Percentiles rank a stretch among this genome's conserved stretches.
phyloP scores from a whole-genome alignment of 306 rosid genomes.

The Mimosa bimucronata region DNA sequence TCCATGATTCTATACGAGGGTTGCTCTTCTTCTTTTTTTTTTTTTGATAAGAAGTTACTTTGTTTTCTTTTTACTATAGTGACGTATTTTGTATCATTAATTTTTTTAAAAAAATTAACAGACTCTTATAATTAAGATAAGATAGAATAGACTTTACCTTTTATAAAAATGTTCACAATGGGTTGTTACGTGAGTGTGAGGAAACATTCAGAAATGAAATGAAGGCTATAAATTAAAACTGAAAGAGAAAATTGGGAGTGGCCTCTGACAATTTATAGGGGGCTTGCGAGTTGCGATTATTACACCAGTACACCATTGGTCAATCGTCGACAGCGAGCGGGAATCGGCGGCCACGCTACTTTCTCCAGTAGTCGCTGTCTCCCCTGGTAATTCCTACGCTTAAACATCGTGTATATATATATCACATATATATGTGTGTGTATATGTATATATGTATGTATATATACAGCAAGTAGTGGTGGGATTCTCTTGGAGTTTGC shows the following conservation, averaged over 20 bases:
- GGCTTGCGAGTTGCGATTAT: no score
- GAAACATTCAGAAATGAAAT: no score
- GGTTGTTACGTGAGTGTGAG: no score
- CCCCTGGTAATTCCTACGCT: background rate
- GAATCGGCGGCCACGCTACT: constrained; percentile 8
- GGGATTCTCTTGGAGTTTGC: background rate
- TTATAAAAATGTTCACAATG: no score
- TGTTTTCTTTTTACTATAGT: no score
- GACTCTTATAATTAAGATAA: no score
- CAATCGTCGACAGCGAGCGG: background rate
- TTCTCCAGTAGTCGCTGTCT: constrained; percentile 1
- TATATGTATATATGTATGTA: background rate
- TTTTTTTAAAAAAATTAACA: no score
- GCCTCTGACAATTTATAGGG: background rate
- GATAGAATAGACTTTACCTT: no score
- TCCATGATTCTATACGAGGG: background rate
- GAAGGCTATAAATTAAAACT: background rate
- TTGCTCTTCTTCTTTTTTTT: no score
- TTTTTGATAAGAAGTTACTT: no score
- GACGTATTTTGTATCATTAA: no score
- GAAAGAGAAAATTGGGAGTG: background rate
- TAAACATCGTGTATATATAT: background rate
- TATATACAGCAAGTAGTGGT: background rate
- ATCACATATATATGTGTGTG: background rate
- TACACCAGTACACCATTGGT: background rate